Base-by-base conservation (phyloP, 768 basidiomycete species). In the Psilocybe azurescens region DNA sequence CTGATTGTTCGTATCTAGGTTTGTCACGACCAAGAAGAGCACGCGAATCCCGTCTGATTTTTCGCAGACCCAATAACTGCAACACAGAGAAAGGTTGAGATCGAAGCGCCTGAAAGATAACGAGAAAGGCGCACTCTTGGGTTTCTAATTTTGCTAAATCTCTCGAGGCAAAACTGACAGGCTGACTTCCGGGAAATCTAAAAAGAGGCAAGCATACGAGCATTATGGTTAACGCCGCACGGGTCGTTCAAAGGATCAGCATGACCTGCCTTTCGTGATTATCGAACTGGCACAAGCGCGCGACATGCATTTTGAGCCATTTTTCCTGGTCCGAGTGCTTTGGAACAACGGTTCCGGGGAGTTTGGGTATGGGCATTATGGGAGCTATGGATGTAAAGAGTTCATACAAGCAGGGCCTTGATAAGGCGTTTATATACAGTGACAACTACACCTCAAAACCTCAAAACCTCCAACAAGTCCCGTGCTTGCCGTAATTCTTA, bases 31-130 rank as follows among this genome's bases (percentile, higher is more conserved):
- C 61, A 97, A 78, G 55, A 99, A 85, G 30, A 99, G 80, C 44
- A 99, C 93, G 38, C 97, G 88, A 55, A 99, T 73, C 11, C 97
- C 97, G 72, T 99, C 97, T 11, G 94, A 97, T 80, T 99, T 99
- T 80, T 99, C 97, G 78, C 95, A 97, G 47, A 99, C 97, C 97
- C 97, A 99, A 75, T 92, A 99, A 72, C 96, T 98, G 72, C 32
- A 51, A 51, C 1, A 62, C 6, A 51, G 52, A 46, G 36, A 52
- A 63, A 39, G 6, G 47, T 24, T 47, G 48, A 58, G 10, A 56
- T 29, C 3, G 53, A 28, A 30, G 51, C 18, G 57, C 62, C 60
- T 62, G 36, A 63, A 48, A 51, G 18, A 54, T 11, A 56, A 53
- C 44, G 44, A 29, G 46, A 58, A 18, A 52, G 30, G 79, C 86